Evolutionary conservation across 306 rosid species (phyloP).

Genomic region (Pyrus pyrifolia): DNA sequence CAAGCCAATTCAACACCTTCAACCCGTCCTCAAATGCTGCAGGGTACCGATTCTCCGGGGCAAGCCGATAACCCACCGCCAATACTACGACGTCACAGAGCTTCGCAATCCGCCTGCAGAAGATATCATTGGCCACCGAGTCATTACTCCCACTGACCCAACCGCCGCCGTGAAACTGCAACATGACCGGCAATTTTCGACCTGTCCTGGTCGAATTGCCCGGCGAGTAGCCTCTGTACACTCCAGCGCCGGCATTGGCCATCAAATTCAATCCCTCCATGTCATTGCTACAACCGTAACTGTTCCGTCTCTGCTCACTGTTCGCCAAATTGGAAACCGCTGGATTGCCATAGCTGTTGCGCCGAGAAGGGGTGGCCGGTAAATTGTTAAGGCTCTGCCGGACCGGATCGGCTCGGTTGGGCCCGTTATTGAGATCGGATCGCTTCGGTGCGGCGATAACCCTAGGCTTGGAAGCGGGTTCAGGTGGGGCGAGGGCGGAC

Average conservation of each 20-base stretch:
- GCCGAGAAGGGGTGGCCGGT: conserved; percentile 22
- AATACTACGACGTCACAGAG: conserved; percentile 67
- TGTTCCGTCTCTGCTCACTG: conserved; percentile 41
- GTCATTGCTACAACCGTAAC: conserved; percentile 27
- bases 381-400: conserved; percentile 9
- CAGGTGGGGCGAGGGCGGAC: conserved; percentile 64
- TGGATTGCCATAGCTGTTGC: conserved; percentile 46
- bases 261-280: conserved; percentile 61
- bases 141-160: conserved; percentile 97
- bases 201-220: conserved; percentile 15
- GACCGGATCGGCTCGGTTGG: conserved; percentile 10
- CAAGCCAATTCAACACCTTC: conserved; percentile 91
- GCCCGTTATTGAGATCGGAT: conserved; percentile 27
- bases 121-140: conserved; percentile 67
- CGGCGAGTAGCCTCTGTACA: conserved; percentile 71
- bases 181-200: conserved; percentile 60
- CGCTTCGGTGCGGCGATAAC: conserved; percentile 8
- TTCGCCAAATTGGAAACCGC: conserved; percentile 14
- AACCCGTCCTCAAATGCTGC: conserved; percentile 89
- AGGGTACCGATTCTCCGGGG: conserved; percentile 84
- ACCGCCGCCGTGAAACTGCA: conserved; percentile 97
- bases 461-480: conserved; percentile 35
- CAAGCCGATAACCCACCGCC: conserved; percentile 77
- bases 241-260: conserved; percentile 20
- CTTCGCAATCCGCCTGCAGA: conserved; percentile 76